Evolutionary conservation across 2,329 filamentous ascomycete species (phyloP).

Genomic region (Aspergillus novoparasiticus): DNA sequence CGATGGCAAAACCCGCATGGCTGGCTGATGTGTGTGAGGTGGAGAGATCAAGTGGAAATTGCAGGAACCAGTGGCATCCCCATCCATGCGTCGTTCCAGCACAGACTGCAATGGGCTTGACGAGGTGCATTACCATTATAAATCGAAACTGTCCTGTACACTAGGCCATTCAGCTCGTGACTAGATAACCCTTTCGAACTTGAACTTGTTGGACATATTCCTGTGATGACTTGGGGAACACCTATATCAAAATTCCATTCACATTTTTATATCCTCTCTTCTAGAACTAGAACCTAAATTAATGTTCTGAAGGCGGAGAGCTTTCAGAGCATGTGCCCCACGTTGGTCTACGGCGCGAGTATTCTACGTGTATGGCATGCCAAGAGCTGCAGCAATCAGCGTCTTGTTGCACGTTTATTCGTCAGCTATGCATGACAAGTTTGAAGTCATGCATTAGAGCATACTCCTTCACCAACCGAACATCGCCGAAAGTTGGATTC

Average conservation of each 20-base stretch:
- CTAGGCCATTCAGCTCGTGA: not conserved
- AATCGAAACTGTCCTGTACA: not conserved
- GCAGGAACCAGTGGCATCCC: not conserved
- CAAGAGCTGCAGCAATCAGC: not conserved
- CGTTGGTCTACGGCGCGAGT: not conserved
- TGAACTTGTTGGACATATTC: not conserved
- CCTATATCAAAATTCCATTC: not conserved
- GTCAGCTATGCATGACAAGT: too few relatives aligned
- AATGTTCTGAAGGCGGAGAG: too few relatives aligned
- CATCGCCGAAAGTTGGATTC: not conserved
- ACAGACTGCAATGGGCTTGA: too few relatives aligned
- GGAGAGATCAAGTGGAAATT: not conserved
- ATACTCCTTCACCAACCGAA: not conserved
- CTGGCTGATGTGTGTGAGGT: not conserved
- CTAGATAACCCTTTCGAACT: not conserved
- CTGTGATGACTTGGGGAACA: not conserved
- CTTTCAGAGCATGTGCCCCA: not conserved
- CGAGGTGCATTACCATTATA: not conserved
- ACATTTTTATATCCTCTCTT: not conserved
- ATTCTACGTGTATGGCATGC: not conserved
- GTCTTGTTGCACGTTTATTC: not conserved
- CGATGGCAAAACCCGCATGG: not conserved
- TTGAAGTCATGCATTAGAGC: not conserved
- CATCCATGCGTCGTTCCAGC: not conserved
- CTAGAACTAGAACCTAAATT: too few relatives aligned